Evolutionary conservation across 495 filamentous ascomycete species (phyloP).

Genomic region (Podospora tetraspora): DNA sequence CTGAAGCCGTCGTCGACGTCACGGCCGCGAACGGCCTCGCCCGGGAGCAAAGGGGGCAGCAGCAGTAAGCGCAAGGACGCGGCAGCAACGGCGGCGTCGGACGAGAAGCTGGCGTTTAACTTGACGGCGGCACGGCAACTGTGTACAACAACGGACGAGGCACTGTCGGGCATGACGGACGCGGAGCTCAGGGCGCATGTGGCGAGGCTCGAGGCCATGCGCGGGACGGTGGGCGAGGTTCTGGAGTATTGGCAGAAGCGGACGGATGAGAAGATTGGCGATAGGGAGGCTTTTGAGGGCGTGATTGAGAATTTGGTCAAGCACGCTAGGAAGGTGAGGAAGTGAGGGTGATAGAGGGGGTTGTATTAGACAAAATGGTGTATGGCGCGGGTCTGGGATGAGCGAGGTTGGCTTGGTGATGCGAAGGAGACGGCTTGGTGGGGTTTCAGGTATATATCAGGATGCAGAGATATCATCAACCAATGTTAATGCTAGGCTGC

Average conservation of each 20-base stretch:
- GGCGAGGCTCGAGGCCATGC: constrained; percentile 60
- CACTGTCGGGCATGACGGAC: constrained; percentile 68
- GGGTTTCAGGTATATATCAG: not conserved
- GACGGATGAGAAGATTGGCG: constrained; percentile 75
- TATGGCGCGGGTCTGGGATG: not conserved
- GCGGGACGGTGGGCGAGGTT: constrained; percentile 63
- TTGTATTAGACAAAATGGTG: not conserved
- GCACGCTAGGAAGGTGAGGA: constrained; percentile 84
- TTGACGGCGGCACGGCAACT: constrained; percentile 70
- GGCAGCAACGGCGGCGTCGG: constrained; percentile 43
- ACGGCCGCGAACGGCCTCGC: constrained; percentile 22
- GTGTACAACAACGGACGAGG: constrained; percentile 78
- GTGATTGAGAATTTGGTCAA: constrained; percentile 98
- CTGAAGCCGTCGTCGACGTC: constrained; percentile 21
- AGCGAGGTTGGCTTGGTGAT: not conserved
- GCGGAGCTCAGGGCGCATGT: constrained; percentile 71
- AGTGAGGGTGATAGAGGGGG: constrained; percentile 32
- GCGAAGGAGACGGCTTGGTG: not conserved
- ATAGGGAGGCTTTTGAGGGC: constrained; percentile 93
- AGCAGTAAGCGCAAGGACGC: constrained; percentile 42
- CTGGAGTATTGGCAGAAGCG: constrained; percentile 85
- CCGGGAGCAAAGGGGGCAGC: not conserved
- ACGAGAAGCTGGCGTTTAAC: constrained; percentile 62
- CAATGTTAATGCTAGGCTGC: not conserved
- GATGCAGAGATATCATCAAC: not conserved